phyloP scores from a whole-genome alignment of 2,329 filamentous ascomycete genomes.

The Microdochium trichocladiopsis region DNA sequence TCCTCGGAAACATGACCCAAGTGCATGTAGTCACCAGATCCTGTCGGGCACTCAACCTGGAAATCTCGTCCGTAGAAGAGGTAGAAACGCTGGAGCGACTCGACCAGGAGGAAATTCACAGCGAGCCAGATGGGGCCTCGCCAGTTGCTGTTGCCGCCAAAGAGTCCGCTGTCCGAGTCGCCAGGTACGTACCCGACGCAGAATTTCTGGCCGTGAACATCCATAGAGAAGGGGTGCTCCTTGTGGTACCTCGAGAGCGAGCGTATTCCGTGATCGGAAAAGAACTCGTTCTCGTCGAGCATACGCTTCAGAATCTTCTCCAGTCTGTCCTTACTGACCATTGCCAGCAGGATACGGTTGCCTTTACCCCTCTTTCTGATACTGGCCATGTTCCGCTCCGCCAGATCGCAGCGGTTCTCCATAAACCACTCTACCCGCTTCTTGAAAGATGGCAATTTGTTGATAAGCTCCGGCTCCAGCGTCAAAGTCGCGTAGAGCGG shows the following conservation, averaged over 20 bases:
- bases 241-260: conserved; percentile 90
- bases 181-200: conserved; percentile 84
- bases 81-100: conserved; percentile 91
- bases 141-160: conserved; percentile 98
- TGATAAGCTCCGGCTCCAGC: conserved; percentile 87
- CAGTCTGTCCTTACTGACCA: conserved; percentile 89
- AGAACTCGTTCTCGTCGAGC: conserved; percentile 90
- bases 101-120: conserved; percentile 90
- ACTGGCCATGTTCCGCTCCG: conserved; percentile 89
- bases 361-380: conserved; percentile 88
- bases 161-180: conserved; percentile 92
- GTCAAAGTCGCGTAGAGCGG: conserved; percentile 89
- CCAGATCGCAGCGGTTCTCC: conserved; percentile 76
- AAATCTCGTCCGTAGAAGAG: conserved; percentile 89
- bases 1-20: conserved; percentile 91
- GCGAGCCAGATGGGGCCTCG: conserved; percentile 92
- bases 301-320: conserved; percentile 84
- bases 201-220: conserved; percentile 87
- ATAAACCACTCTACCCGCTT: conserved; percentile 93
- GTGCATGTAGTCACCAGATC: conserved; percentile 92
- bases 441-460: conserved; percentile 88
- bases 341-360: conserved; percentile 76
- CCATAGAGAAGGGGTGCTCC: conserved; percentile 86
- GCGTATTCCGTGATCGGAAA: conserved; percentile 83
- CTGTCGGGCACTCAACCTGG: conserved; percentile 88